Percentiles rank a stretch among this genome's conserved stretches.
These are phyloP conservation scores for Melaleuca alternifolia DNA, from an alignment of 345 rosid species.

Conservation along the genomic window DNA sequence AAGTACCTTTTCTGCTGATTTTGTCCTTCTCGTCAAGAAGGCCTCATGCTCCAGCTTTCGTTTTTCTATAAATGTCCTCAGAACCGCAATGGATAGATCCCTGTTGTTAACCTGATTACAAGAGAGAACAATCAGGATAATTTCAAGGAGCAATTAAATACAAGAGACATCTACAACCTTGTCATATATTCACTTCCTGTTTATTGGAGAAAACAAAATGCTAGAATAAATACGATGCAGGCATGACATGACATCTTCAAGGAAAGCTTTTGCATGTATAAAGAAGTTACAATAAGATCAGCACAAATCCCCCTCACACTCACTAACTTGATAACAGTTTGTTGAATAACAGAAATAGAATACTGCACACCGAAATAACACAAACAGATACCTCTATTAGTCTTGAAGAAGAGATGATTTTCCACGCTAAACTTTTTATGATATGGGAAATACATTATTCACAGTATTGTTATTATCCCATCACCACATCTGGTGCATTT, in stretches of 20 bases:
- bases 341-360: neutral
- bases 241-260: neutral
- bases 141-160: neutral
- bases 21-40: constrained; percentile 36
- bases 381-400: neutral
- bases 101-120: constrained; percentile 73
- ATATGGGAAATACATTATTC: neutral
- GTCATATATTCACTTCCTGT: neutral
- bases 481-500: neutral
- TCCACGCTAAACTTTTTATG: neutral
- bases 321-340: neutral
- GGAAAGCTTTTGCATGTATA: neutral
- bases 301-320: neutral
- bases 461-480: neutral
- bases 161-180: neutral
- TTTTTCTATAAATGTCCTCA: constrained; percentile 63
- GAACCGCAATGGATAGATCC: constrained; percentile 83
- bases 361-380: neutral
- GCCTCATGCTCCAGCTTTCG: constrained; percentile 66
- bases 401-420: neutral
- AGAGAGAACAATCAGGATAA: neutral
- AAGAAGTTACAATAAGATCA: neutral
- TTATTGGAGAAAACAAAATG: neutral
- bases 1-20: constrained; percentile 22
- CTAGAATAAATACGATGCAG: neutral